Conservation (phyloP, 2,329 filamentous ascomycete species). For the Emmonsiellopsis sp. region DNA sequence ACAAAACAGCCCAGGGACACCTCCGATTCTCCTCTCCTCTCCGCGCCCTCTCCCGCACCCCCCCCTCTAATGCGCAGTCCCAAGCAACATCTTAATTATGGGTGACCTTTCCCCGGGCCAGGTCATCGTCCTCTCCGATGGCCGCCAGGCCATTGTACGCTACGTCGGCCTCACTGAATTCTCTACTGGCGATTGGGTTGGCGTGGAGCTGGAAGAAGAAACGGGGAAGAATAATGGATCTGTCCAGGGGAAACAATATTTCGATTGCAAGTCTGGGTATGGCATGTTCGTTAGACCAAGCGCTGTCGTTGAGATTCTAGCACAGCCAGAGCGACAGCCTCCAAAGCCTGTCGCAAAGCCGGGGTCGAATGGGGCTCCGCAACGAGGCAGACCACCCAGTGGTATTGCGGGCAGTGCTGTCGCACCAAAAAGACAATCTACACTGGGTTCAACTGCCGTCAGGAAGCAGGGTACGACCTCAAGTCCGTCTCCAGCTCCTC, state of each 20-base stretch:
- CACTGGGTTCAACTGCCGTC: slow-evolving; percentile 41
- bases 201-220: slow-evolving; percentile 73
- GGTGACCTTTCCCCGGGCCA: slow-evolving; percentile 49
- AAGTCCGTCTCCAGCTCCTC: slow-evolving; percentile 61
- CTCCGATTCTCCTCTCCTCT: neutral
- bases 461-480: slow-evolving; percentile 62
- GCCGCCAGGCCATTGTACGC: slow-evolving; percentile 65
- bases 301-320: slow-evolving; percentile 49
- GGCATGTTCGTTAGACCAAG: slow-evolving; percentile 80
- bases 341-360: slow-evolving; percentile 17
- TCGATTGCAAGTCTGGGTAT: slow-evolving; percentile 60
- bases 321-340: slow-evolving; percentile 21
- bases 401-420: slow-evolving; percentile 23
- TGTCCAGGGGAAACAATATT: slow-evolving; percentile 80
- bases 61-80: neutral
- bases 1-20: neutral
- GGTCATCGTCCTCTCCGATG: slow-evolving; percentile 68
- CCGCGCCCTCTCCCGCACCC: too few relatives aligned
- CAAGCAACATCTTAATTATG: slow-evolving; percentile 16
- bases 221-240: slow-evolving; percentile 91
- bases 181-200: slow-evolving; percentile 75
- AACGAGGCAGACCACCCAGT: slow-evolving; percentile 33
- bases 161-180: slow-evolving; percentile 76
- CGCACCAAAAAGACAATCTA: slow-evolving; percentile 34
- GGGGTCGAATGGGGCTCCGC: slow-evolving; percentile 16